Conservation (phyloP, 2,329 filamentous ascomycete genomes). For the Chrysoporthe deuterocubensis region DNA sequence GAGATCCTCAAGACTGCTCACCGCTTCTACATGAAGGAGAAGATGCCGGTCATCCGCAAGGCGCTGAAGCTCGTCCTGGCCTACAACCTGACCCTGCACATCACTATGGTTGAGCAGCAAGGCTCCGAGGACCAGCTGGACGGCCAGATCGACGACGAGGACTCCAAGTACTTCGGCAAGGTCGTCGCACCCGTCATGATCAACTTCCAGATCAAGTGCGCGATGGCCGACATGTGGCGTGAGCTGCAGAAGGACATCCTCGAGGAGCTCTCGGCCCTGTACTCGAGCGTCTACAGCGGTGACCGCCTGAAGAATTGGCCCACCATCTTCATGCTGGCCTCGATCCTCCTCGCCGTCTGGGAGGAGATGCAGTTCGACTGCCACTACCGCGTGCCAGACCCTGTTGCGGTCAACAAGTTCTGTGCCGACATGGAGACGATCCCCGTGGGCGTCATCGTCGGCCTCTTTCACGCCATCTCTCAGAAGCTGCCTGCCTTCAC, state of each 20-base stretch:
- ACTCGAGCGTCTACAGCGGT: slow-evolving; percentile 97
- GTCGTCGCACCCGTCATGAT: slow-evolving; percentile 97
- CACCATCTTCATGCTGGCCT: slow-evolving; percentile 96
- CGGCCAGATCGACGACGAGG: slow-evolving; percentile 83
- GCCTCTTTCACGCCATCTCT: slow-evolving; percentile 95
- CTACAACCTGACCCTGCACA: slow-evolving; percentile 93
- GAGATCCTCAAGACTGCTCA: slow-evolving; percentile 96
- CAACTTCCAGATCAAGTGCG: slow-evolving; percentile 99
- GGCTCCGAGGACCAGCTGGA: slow-evolving; percentile 77
- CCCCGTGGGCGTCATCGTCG: slow-evolving; percentile 93
- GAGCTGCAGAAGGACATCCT: slow-evolving; percentile 95
- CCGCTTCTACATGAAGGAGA: slow-evolving; percentile 88
- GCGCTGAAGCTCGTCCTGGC: slow-evolving; percentile 92
- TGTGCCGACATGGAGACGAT: slow-evolving; percentile 96
- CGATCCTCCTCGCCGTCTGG: slow-evolving; percentile 92
- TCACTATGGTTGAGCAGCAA: slow-evolving; percentile 91
- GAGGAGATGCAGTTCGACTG: slow-evolving; percentile 99
- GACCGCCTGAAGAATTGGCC: slow-evolving; percentile 99
- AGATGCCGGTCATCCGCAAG: slow-evolving; percentile 89
- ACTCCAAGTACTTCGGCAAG: slow-evolving; percentile 87
- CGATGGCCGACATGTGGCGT: slow-evolving; percentile 97
- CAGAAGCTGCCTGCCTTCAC: slow-evolving; percentile 92
- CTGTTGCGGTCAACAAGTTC: slow-evolving; percentile 86
- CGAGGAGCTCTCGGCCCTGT: slow-evolving; percentile 87
- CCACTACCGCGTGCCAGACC: slow-evolving; percentile 90